These are phyloP conservation scores for Stagonosporopsis chrysanthemi DNA, from an alignment of 2,329 filamentous ascomycete genomes.

Conservation along the genomic window DNA sequence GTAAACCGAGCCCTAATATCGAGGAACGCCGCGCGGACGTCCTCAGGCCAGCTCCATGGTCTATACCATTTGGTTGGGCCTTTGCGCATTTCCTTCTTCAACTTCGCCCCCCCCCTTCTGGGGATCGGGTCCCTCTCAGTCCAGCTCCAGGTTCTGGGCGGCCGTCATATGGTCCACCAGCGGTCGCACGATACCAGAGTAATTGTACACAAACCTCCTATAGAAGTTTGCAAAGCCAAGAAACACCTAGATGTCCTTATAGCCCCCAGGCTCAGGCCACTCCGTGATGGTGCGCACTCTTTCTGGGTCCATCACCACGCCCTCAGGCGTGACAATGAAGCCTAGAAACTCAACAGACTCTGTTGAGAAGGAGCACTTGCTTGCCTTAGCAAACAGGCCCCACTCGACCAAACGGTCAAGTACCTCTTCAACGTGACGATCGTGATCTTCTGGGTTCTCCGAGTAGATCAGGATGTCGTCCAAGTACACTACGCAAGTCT, in stretches of 20 bases:
- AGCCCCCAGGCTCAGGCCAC: background rate
- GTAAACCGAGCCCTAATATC: background rate
- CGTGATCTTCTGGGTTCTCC: no score
- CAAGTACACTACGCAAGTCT: background rate
- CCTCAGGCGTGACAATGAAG: no score
- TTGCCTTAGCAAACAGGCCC: no score
- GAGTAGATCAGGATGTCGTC: slow-evolving; percentile 9
- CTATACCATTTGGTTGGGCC: background rate
- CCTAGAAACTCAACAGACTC: no score
- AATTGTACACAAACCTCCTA: no score
- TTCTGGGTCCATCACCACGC: background rate
- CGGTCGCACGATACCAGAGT: background rate
- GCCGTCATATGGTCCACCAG: slow-evolving; percentile 2
- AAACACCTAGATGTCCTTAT: background rate
- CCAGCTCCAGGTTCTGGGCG: background rate
- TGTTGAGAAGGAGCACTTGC: no score
- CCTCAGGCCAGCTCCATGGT: no score
- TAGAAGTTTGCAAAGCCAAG: background rate
- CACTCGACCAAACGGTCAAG: no score
- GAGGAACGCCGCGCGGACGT: background rate
- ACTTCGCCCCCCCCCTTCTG: background rate
- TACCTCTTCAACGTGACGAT: no score
- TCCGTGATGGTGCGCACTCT: no score
- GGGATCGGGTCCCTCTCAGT: background rate
- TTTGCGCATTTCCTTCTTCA: background rate